Evolutionary conservation across 192 early-diverging fungal species (phyloP).

Genomic region (Backusella tuberculispora): DNA sequence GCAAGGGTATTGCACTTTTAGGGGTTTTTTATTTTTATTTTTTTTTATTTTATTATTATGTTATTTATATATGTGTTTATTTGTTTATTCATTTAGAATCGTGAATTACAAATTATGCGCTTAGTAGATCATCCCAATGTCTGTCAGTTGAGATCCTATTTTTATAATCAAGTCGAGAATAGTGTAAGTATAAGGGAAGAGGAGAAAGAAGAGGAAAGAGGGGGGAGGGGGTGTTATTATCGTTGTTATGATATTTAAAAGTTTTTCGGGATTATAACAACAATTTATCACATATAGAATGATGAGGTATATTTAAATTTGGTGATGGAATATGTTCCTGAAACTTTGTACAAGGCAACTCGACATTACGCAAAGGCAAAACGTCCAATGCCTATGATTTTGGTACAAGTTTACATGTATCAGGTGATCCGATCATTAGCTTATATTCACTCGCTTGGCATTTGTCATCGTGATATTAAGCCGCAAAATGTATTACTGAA

Average conservation of each 20-base stretch:
- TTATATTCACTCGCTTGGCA: constrained; percentile 96
- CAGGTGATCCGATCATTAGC: constrained; percentile 95
- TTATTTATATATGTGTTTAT: not conserved
- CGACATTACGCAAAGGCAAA: constrained; percentile 87
- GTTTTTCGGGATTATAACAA: too few relatives aligned
- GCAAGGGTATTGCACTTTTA: not conserved
- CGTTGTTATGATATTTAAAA: not conserved
- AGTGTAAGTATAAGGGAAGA: constrained; percentile 51
- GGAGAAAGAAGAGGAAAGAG: not conserved
- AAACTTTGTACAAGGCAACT: constrained; percentile 94
- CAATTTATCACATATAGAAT: constrained; percentile 44
- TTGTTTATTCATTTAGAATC: constrained; percentile 60
- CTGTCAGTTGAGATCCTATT: constrained; percentile 86
- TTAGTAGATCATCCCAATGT: constrained; percentile 93
- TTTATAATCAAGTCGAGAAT: constrained; percentile 91
- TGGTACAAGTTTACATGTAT: constrained; percentile 98
- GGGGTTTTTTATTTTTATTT: too few relatives aligned
- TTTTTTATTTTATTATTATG: not conserved
- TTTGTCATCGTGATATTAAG: constrained; percentile 99
- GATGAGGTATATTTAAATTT: constrained; percentile 97
- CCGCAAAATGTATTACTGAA: constrained; percentile 97
- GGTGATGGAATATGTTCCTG: constrained; percentile 93
- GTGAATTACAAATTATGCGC: constrained; percentile 93
- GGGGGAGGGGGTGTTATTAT: not conserved
- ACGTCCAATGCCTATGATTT: constrained; percentile 90